Base-by-base conservation (phyloP, 176 grass and related monocot species). In the Puya raimondii region DNA sequence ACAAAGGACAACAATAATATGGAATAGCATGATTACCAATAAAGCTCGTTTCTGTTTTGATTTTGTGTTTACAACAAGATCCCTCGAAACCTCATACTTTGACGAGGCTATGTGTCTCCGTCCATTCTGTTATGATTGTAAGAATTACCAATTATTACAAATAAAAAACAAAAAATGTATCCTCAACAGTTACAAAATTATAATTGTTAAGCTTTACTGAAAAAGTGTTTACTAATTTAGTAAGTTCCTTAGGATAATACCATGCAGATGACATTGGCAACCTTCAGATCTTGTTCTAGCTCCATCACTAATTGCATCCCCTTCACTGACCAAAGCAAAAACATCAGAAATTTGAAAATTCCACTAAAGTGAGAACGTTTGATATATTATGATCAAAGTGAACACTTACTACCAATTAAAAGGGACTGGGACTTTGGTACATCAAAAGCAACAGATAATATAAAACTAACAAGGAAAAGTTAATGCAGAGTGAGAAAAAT, bases 251-350 rank as follows among this genome's bases (percentile, higher is more conserved):
- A 48, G 59, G 26, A 20, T 71, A 81, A 77, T 82, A 91, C 90
- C 90, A 88, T 99, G 75, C 90, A 93, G 68, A 99, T 93, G 66
- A 99, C 90, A 76, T 93, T 91, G 33, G 90, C 90, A 51, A 99
- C 84, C 84, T 99, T 99, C 82, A 99, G 84, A 74, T 93, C 94
- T 87, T 84, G 82, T 68, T 99, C 94, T 79, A 99, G 80, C 81
- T 99, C 94, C 82, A 92, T 93, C 58, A 93, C 87, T 79, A 99
- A 85, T 69, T 93, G 87, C 94, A 99, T 99, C 72, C 90, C 94
- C 84, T 99, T 93, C 89, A 99, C 87, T 93, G 87, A 47, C 69
- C 80, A 90, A 91, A 87, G 79, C 64, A 71, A 78, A 42, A 59
- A 21, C 49, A 78, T 70, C 50, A 69, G 61, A 58, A 59, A 5